Conservation (phyloP, 371 early-diverging fungal species). For the Haplosporangium sp. region DNA sequence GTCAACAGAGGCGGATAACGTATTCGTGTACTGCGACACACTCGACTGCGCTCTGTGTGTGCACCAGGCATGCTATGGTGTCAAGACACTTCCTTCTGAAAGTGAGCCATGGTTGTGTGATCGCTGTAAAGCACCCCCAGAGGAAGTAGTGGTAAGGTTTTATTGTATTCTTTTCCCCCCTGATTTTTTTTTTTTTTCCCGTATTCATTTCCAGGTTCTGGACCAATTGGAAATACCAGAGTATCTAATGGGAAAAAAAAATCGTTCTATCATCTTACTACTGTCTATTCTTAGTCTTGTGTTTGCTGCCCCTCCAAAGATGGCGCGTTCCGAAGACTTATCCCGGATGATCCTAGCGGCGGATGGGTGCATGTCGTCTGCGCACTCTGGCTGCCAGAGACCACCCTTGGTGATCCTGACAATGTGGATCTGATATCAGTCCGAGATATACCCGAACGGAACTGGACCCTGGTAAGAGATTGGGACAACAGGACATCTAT, state of each 20-base stretch:
- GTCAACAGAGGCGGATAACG: conserved; percentile 56
- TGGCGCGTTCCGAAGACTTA: conserved; percentile 62
- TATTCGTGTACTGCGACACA: conserved; percentile 63
- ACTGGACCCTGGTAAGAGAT: conserved; percentile 57
- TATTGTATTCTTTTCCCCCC: background rate
- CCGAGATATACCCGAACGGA: conserved; percentile 55
- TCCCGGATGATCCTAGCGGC: conserved; percentile 40
- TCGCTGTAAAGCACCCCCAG: conserved; percentile 56
- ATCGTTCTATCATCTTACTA: conserved; percentile 5
- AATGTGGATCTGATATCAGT: conserved; percentile 52
- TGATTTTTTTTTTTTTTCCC: conserved; percentile 13
- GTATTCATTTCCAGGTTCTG: background rate
- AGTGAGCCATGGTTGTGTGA: conserved; percentile 63
- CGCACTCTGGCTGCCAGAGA: conserved; percentile 61
- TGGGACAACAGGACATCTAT: conserved; percentile 3
- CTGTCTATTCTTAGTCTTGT: conserved; percentile 56
- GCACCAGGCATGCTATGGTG: conserved; percentile 62
- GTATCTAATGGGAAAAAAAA: conserved; percentile 15
- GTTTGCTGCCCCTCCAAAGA: conserved; percentile 61
- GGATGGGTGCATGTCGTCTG: conserved; percentile 65
- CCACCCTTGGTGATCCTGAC: conserved; percentile 52
- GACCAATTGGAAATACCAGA: conserved; percentile 12
- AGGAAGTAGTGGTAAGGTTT: conserved; percentile 56
- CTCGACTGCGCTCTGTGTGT: conserved; percentile 62
- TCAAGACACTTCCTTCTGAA: conserved; percentile 51